These are phyloP conservation scores for Cytospora schulzeri DNA, from an alignment of 2,329 filamentous ascomycete species.

Conservation along the genomic window DNA sequence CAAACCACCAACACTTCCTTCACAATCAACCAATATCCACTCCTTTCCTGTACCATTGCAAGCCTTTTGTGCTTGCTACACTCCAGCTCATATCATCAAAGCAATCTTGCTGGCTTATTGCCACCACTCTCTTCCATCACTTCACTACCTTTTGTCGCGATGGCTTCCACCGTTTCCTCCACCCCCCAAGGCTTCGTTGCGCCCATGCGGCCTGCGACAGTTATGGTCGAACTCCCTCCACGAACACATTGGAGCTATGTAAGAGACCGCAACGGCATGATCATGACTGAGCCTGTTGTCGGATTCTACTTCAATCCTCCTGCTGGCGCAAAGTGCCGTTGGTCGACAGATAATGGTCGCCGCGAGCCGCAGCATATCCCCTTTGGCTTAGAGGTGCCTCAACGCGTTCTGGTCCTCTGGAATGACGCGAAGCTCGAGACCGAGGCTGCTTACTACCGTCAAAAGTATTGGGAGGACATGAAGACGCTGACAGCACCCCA, in stretches of 20 bases:
- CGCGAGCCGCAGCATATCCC: conserved; percentile 8
- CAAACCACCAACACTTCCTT: neutral
- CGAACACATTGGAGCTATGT: conserved; percentile 21
- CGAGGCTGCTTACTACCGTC: conserved; percentile 36
- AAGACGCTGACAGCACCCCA: conserved; percentile 36
- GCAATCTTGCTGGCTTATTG: conserved; percentile 11
- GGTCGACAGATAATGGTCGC: conserved; percentile 28
- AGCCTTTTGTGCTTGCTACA: conserved; percentile 17
- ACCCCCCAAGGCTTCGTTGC: conserved; percentile 34
- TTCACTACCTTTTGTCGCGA: neutral
- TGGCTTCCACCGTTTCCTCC: conserved; percentile 30
- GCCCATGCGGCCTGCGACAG: conserved; percentile 5
- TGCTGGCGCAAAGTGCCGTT: conserved; percentile 21
- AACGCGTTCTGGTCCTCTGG: conserved; percentile 14
- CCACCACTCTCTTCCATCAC: neutral
- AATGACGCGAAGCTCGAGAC: conserved; percentile 7
- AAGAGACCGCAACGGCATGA: conserved; percentile 1
- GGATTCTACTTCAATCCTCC: conserved; percentile 28
- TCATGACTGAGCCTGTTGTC: conserved; percentile 26
- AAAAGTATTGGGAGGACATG: conserved; percentile 41
- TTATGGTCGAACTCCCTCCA: neutral
- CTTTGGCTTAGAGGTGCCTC: conserved; percentile 6
- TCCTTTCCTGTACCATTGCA: conserved; percentile 11
- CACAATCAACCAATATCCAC: neutral
- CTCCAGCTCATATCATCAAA: neutral